A percentile compares a stretch with the other conserved stretches of the same genome.
phyloP scores from a whole-genome alignment of 1,284 basidiomycete species.

The Golubevia sp. region DNA sequence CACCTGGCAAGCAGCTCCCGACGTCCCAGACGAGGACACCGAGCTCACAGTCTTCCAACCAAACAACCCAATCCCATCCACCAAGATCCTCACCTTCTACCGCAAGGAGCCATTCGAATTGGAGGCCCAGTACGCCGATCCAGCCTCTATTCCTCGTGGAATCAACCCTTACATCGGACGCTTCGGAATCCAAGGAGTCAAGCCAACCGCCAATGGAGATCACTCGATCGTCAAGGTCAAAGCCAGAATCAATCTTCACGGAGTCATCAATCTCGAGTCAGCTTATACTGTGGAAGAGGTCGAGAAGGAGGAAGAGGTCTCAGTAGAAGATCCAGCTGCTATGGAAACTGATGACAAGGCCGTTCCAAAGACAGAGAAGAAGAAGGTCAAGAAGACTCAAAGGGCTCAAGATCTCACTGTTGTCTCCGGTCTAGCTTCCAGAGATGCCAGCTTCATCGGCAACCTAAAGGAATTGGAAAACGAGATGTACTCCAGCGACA shows the following conservation, averaged over 20 bases:
- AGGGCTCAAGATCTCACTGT: constrained; percentile 54
- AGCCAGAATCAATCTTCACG: constrained; percentile 59
- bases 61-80: constrained; percentile 61
- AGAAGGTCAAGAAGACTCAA: constrained; percentile 59
- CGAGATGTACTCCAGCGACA: constrained; percentile 56
- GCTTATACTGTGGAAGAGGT: constrained; percentile 60
- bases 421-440: constrained; percentile 40
- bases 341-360: constrained; percentile 42
- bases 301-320: constrained; percentile 59
- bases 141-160: constrained; percentile 42
- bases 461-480: constrained; percentile 55
- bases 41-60: constrained; percentile 58
- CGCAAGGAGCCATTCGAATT: constrained; percentile 59
- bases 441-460: constrained; percentile 37
- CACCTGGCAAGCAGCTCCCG: constrained; percentile 57
- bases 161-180: constrained; percentile 56
- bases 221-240: constrained; percentile 62
- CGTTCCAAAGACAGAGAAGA: constrained; percentile 55
- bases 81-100: constrained; percentile 62
- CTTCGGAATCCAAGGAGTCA: constrained; percentile 55
- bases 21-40: constrained; percentile 59
- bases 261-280: constrained; percentile 56
- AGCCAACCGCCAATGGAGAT: constrained; percentile 54
- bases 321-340: constrained; percentile 41
- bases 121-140: constrained; percentile 50